These are phyloP conservation scores for Leucogyrophana mollusca DNA, from an alignment of 768 basidiomycete genomes.

Conservation along the genomic window DNA sequence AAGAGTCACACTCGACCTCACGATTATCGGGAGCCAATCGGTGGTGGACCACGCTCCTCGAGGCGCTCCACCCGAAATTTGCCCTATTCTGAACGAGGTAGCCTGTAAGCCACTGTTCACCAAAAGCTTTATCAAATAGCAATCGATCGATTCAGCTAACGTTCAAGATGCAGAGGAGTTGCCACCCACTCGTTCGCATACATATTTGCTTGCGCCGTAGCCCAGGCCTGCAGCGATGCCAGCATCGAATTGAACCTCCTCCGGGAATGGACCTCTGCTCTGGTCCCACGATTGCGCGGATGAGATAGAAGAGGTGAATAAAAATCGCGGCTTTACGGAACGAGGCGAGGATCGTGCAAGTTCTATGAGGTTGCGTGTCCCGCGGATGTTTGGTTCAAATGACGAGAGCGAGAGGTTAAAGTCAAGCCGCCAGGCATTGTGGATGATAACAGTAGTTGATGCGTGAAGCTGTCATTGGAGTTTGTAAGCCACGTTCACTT, in stretches of 20 bases:
- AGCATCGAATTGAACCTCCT: conserved; percentile 26
- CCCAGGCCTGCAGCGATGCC: conserved; percentile 32
- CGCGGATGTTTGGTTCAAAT: conserved; percentile 48
- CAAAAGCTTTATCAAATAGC: conserved; percentile 23
- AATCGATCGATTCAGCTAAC: neutral
- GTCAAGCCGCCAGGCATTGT: conserved; percentile 50
- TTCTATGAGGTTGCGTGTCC: conserved; percentile 46
- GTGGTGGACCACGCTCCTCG: conserved; percentile 37
- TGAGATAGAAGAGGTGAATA: conserved; percentile 41
- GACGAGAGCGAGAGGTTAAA: conserved; percentile 50
- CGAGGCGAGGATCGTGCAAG: conserved; percentile 32
- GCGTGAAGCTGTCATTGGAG: conserved; percentile 36
- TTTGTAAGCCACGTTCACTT: conserved; percentile 16
- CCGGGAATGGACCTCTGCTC: conserved; percentile 23
- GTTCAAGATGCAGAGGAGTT: neutral
- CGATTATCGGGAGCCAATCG: conserved; percentile 36
- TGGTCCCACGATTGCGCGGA: conserved; percentile 20
- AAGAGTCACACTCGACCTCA: conserved; percentile 32
- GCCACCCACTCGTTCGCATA: conserved; percentile 15
- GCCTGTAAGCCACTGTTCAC: conserved; percentile 29
- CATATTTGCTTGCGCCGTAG: conserved; percentile 35
- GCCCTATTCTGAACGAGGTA: conserved; percentile 35
- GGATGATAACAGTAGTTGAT: conserved; percentile 36
- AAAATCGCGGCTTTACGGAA: conserved; percentile 27
- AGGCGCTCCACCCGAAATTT: conserved; percentile 30